Conservation (phyloP, 805 yeast genomes). For the Cyberlindnera saturnus region DNA sequence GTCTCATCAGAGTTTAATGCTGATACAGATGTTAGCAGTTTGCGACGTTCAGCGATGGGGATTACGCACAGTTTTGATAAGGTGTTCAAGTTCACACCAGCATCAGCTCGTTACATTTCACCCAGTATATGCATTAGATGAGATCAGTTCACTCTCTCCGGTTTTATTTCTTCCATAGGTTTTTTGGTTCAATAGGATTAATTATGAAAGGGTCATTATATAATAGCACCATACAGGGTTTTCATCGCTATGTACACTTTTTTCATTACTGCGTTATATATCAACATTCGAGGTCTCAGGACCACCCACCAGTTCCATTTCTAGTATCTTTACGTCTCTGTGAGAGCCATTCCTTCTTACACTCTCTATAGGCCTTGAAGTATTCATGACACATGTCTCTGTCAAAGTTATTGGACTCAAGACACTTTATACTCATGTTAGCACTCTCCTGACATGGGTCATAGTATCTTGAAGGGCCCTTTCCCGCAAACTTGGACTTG, state of each 20-base stretch:
- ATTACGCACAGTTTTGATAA: not conserved
- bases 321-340: constrained; percentile 31
- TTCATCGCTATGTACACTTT: not conserved
- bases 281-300: not conserved
- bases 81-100: constrained; percentile 1
- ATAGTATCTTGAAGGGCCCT: constrained; percentile 77
- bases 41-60: constrained; percentile 2
- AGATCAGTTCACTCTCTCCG: not conserved
- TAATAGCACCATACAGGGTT: too few species aligned
- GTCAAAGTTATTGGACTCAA: constrained; percentile 72
- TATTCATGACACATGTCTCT: constrained; percentile 67
- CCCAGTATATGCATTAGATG: constrained; percentile 2
- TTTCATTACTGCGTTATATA: not conserved
- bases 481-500: constrained; percentile 60
- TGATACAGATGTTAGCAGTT: not conserved
- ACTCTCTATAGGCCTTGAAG: constrained; percentile 89
- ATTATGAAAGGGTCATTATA: too few species aligned
- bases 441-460: constrained; percentile 93
- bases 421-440: constrained; percentile 78
- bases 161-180: too few species aligned
- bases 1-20: constrained; percentile 9
- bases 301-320: constrained; percentile 23
- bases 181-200: too few species aligned
- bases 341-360: constrained; percentile 69
- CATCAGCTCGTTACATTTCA: constrained; percentile 1